Evolutionary conservation across 257 asterid species (phyloP).

Genomic region (Gynochthodes officinalis): DNA sequence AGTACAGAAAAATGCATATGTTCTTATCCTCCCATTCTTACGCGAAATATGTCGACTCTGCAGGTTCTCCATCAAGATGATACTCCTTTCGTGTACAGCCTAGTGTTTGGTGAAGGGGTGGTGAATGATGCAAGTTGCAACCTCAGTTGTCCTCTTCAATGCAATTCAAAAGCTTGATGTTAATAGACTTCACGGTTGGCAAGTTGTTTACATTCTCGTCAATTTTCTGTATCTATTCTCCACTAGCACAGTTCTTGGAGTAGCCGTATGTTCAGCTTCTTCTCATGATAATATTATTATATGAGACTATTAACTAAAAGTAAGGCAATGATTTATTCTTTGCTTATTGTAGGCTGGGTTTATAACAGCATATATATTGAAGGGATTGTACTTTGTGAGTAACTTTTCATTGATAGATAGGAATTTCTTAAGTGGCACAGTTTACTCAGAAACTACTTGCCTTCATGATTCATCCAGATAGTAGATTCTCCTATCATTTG

Average conservation of each 20-base stretch:
- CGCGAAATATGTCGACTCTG: too few species aligned
- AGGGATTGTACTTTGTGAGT: constrained; percentile 77
- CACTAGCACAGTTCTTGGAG: constrained; percentile 82
- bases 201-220: constrained; percentile 42
- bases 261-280: constrained; percentile 49
- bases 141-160: too few species aligned
- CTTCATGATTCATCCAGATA: neutral
- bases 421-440: neutral
- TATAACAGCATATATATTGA: constrained; percentile 61
- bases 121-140: too few species aligned
- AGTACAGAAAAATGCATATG: too few species aligned
- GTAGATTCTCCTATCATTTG: neutral
- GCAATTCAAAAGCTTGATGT: constrained; percentile 84
- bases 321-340: neutral
- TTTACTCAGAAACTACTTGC: neutral
- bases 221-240: constrained; percentile 79
- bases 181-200: constrained; percentile 54
- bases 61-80: too few species aligned
- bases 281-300: too few species aligned
- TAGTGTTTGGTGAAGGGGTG: too few species aligned
- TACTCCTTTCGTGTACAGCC: too few species aligned
- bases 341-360: constrained; percentile 69
- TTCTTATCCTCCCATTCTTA: too few species aligned
- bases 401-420: constrained; percentile 5
- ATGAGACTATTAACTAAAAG: neutral